A percentile compares a stretch with the other conserved stretches of the same genome.
Evolutionary conservation across 1,139 yeast species (phyloP).

Genomic region (Kurtzmaniella quercitrusa): DNA sequence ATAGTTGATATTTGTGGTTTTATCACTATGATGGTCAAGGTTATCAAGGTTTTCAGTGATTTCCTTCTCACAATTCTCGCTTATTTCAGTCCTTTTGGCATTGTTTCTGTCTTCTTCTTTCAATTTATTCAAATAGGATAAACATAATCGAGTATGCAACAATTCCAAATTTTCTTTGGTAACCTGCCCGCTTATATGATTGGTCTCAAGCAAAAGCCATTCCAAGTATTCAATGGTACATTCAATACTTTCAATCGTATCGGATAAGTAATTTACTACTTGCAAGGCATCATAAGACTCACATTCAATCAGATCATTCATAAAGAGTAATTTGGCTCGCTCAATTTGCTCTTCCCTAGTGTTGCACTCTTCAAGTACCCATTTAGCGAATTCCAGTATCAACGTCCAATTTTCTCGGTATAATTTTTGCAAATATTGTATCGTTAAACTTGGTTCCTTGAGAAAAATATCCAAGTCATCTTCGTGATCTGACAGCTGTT

Average conservation of each 20-base stretch:
- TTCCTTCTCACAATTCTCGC: conserved; percentile 2
- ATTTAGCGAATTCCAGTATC: conserved; percentile 54
- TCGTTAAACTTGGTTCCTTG: conserved; percentile 47
- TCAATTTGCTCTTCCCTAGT: conserved; percentile 32
- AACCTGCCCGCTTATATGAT: conserved; percentile 37
- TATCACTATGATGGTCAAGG: too few relatives aligned
- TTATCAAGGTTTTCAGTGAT: too few relatives aligned
- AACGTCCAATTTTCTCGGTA: conserved; percentile 47
- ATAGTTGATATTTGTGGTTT: conserved; percentile 12
- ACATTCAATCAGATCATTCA: conserved; percentile 63
- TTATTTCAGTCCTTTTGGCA: conserved; percentile 13
- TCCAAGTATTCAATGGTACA: conserved; percentile 59
- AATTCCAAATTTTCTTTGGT: conserved; percentile 20
- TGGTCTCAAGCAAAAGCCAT: conserved; percentile 41
- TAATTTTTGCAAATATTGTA: conserved; percentile 64
- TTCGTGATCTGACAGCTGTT: conserved; percentile 16
- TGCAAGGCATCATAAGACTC: conserved; percentile 51
- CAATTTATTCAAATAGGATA: conserved; percentile 46
- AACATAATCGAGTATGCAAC: conserved; percentile 52
- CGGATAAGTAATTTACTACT: conserved; percentile 47
- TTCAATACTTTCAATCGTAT: conserved; percentile 19
- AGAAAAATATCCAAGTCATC: conserved; percentile 25
- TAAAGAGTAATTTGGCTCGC: conserved; percentile 44
- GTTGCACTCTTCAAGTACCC: conserved; percentile 41
- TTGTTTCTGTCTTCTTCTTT: conserved; percentile 15